phyloP scores from a whole-genome alignment of 1,139 yeast species.

The Petasospora fabianii region DNA sequence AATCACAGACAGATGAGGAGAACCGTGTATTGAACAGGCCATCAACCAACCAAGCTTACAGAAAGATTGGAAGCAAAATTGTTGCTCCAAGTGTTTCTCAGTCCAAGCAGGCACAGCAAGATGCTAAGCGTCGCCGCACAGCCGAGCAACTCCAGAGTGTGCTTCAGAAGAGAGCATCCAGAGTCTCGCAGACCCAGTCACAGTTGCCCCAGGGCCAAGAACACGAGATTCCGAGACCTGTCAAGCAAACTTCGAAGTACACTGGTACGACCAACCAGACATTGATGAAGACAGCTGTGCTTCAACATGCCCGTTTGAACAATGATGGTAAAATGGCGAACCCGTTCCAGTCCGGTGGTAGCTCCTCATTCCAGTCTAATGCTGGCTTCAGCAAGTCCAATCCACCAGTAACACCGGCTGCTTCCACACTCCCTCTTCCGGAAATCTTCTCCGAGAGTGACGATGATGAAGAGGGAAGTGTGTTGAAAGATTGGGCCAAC shows the following conservation, averaged over 20 bases:
- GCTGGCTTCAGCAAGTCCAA: conserved; percentile 12
- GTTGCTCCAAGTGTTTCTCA: conserved; percentile 19
- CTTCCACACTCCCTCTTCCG: conserved; percentile 34
- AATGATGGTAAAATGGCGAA: conserved; percentile 18
- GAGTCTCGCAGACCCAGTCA: conserved; percentile 17
- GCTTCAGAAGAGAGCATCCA: conserved; percentile 22
- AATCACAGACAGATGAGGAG: conserved; percentile 25
- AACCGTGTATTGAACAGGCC: background rate
- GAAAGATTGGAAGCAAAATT: conserved; percentile 25
- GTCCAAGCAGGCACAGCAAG: conserved; percentile 18
- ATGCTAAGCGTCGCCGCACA: conserved; percentile 26
- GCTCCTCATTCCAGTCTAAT: no score
- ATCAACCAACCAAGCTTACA: conserved; percentile 17
- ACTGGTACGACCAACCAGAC: conserved; percentile 20
- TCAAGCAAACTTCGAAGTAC: conserved; percentile 14
- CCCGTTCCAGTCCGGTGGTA: conserved; percentile 5
- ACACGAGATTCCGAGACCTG: conserved; percentile 8
- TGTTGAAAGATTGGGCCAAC: conserved; percentile 69
- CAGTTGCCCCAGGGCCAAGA: conserved; percentile 13
- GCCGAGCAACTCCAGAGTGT: conserved; percentile 22
- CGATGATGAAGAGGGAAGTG: conserved; percentile 47
- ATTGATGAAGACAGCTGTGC: conserved; percentile 32
- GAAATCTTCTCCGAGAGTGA: conserved; percentile 53
- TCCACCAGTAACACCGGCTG: conserved; percentile 22
- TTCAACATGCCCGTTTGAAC: conserved; percentile 31